These are phyloP conservation scores for Amaranthus palmeri DNA, from an alignment of 148 eudicot species.

Conservation along the genomic window DNA sequence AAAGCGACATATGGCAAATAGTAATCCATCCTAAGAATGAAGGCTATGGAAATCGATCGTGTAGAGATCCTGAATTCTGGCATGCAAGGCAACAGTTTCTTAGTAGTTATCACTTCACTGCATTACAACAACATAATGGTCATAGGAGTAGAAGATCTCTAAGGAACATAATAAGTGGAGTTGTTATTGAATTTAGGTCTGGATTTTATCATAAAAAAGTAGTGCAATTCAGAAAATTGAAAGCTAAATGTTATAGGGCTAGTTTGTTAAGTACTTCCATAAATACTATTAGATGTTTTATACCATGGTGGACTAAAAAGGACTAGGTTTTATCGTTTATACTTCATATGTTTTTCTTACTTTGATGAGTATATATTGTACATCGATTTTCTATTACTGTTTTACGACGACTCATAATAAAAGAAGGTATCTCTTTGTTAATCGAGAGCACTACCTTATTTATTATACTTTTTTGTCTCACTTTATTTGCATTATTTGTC, in stretches of 20 bases:
- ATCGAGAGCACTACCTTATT: no score
- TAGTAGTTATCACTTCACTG: slow-evolving; percentile 24
- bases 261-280: slow-evolving; percentile 18
- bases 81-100: slow-evolving; percentile 30
- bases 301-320: slow-evolving; percentile 11
- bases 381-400: no score
- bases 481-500: no score
- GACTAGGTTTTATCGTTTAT: not conserved
- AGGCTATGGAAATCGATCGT: slow-evolving; percentile 23
- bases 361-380: no score
- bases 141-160: slow-evolving; percentile 16
- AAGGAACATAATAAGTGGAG: slow-evolving; percentile 5
- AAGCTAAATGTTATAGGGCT: slow-evolving; percentile 6
- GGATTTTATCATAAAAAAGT: slow-evolving; percentile 18
- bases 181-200: slow-evolving; percentile 9
- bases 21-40: slow-evolving; percentile 27
- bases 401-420: no score
- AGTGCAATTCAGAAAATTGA: slow-evolving; percentile 9
- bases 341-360: not conserved
- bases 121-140: not conserved
- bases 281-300: slow-evolving; percentile 20
- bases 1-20: slow-evolving; percentile 30
- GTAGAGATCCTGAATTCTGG: slow-evolving; percentile 33
- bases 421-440: no score
- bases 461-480: no score